Conservation (phyloP, 2,329 filamentous ascomycete species). For the Arthrobotrys musiformis region DNA sequence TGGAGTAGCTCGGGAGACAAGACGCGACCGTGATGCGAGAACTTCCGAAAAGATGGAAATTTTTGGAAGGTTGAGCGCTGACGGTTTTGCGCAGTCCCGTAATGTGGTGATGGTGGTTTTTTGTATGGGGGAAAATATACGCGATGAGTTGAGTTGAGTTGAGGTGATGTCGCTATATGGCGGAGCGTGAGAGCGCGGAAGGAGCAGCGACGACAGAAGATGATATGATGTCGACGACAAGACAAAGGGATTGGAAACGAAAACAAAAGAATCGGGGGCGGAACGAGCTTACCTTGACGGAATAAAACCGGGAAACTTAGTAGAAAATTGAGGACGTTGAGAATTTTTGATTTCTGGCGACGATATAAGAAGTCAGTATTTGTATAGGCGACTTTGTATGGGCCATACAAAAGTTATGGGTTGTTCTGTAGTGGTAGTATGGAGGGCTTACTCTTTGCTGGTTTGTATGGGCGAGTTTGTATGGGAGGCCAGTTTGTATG, state of each 20-base stretch:
- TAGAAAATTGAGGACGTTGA: slow-evolving; percentile 1
- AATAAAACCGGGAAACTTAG: slow-evolving; percentile 40
- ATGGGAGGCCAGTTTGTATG: slow-evolving; percentile 49
- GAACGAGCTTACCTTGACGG: slow-evolving; percentile 43
- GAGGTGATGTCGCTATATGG: slow-evolving; percentile 42
- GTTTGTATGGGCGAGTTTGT: slow-evolving; percentile 54
- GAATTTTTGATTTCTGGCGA: slow-evolving; percentile 10
- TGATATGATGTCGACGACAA: slow-evolving; percentile 52
- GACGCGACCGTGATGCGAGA: slow-evolving; percentile 28
- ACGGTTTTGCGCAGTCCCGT: slow-evolving; percentile 6
- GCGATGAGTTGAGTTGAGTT: slow-evolving; percentile 55
- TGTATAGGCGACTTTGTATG: slow-evolving; percentile 25
- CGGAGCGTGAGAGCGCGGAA: slow-evolving; percentile 10
- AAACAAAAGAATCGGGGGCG: slow-evolving; percentile 41
- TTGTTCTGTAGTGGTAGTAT: neutral
- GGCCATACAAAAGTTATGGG: slow-evolving; percentile 19
- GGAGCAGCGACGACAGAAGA: slow-evolving; percentile 15
- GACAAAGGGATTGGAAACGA: slow-evolving; percentile 37
- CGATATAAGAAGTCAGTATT: slow-evolving; percentile 10
- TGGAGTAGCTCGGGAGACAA: neutral
- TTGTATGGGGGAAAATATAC: slow-evolving; percentile 46
- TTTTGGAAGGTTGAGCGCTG: slow-evolving; percentile 20
- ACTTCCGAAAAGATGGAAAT: slow-evolving; percentile 14
- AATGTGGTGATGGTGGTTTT: slow-evolving; percentile 14
- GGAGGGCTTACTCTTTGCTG: slow-evolving; percentile 45